Evolutionary conservation across 768 basidiomycete genomes (phyloP).

Genomic region (Termitomyces heimii): DNA sequence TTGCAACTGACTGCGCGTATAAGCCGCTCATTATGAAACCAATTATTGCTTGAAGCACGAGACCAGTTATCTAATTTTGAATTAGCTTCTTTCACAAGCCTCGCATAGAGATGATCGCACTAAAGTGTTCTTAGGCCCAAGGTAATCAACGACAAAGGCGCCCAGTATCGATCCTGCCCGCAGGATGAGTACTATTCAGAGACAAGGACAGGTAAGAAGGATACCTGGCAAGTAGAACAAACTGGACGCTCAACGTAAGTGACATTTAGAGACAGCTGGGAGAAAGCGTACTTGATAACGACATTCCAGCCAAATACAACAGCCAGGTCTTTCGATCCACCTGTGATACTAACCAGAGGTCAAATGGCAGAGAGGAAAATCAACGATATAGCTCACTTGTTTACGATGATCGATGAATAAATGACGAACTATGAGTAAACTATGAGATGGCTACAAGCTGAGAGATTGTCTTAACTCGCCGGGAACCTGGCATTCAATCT

Average conservation of each 20-base stretch:
- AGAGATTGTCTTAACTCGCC: constrained; percentile 29
- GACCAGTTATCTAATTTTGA: constrained; percentile 51
- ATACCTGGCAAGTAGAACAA: constrained; percentile 35
- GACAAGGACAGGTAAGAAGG: neutral
- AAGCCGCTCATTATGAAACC: constrained; percentile 89
- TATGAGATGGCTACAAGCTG: neutral
- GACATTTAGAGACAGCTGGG: neutral
- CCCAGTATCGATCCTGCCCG: constrained; percentile 59
- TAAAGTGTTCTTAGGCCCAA: constrained; percentile 74
- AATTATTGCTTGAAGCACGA: constrained; percentile 64
- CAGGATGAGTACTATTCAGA: constrained; percentile 24
- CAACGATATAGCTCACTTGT: constrained; percentile 35
- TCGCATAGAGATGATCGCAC: constrained; percentile 24
- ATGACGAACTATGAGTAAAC: constrained; percentile 53
- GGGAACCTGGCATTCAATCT: constrained; percentile 41
- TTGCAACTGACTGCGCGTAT: constrained; percentile 41
- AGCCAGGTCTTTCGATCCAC: constrained; percentile 40
- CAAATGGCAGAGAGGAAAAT: neutral
- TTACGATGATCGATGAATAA: constrained; percentile 70
- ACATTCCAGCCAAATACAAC: constrained; percentile 81
- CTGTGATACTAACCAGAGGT: constrained; percentile 44
- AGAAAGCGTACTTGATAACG: constrained; percentile 62
- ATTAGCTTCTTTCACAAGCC: neutral
- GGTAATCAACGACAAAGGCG: constrained; percentile 69
- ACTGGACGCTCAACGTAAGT: constrained; percentile 10